These are phyloP conservation scores for Taphrina betulina DNA, from an alignment of 1,139 yeast genomes.

Conservation along the genomic window DNA sequence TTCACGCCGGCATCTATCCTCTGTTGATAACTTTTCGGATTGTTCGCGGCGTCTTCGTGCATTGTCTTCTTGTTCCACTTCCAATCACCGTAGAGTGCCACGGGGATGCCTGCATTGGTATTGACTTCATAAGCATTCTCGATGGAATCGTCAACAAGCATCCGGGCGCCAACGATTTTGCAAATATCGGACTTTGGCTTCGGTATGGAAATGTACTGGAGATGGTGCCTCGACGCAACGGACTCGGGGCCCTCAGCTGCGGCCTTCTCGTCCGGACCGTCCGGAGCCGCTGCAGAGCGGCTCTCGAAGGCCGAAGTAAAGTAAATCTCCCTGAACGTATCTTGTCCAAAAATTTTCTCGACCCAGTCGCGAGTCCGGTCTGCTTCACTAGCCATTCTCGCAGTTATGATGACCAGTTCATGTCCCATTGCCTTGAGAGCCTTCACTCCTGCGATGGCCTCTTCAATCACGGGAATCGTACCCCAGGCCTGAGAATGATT, in stretches of 20 bases:
- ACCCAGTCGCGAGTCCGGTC: slow-evolving; percentile 24
- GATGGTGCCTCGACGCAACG: neutral
- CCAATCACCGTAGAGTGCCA: slow-evolving; percentile 30
- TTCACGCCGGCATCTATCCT: slow-evolving; percentile 9
- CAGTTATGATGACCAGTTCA: slow-evolving; percentile 19
- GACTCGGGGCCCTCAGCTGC: slow-evolving; percentile 6
- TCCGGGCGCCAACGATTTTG: slow-evolving; percentile 13
- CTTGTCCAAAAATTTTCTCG: slow-evolving; percentile 7
- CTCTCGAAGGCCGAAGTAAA: slow-evolving; percentile 29
- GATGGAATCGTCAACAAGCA: slow-evolving; percentile 27
- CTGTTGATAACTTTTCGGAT: slow-evolving; percentile 14
- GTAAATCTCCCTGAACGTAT: slow-evolving; percentile 21
- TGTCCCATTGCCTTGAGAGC: slow-evolving; percentile 19
- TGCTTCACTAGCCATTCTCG: slow-evolving; percentile 30
- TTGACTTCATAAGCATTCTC: slow-evolving; percentile 31
- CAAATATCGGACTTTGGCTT: slow-evolving; percentile 26
- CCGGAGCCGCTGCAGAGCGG: slow-evolving; percentile 8
- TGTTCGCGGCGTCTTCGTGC: slow-evolving; percentile 13
- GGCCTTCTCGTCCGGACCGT: slow-evolving; percentile 13
- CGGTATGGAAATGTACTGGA: slow-evolving; percentile 13
- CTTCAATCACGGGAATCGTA: slow-evolving; percentile 18
- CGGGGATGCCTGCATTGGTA: slow-evolving; percentile 25
- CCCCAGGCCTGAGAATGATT: slow-evolving; percentile 19
- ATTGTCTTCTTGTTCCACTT: slow-evolving; percentile 26
- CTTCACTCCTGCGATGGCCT: slow-evolving; percentile 14